phyloP scores from a whole-genome alignment of 768 basidiomycete species.

The Solioccasus polychromus region DNA sequence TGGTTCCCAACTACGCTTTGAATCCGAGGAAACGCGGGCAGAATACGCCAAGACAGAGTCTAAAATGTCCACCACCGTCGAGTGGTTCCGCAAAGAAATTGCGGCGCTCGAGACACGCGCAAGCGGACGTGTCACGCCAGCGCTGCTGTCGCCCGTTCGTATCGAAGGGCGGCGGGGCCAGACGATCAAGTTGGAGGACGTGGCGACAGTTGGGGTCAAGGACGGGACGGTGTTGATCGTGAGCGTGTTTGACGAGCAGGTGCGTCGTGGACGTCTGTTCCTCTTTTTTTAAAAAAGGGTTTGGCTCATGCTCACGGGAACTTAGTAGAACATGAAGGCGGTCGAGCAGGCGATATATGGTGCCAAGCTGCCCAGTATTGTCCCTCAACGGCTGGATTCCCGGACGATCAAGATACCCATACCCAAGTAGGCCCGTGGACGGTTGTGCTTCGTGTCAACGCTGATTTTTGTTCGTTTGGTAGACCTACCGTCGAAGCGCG shows the following conservation, averaged over 20 bases:
- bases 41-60: slow-evolving; percentile 64
- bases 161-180: slow-evolving; percentile 46
- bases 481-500: slow-evolving; percentile 80
- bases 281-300: background rate
- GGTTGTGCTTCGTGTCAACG: background rate
- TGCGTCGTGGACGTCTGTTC: slow-evolving; percentile 34
- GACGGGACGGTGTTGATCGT: slow-evolving; percentile 73
- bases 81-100: slow-evolving; percentile 76
- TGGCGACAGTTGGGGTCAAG: slow-evolving; percentile 78
- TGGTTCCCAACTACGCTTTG: slow-evolving; percentile 61
- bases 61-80: slow-evolving; percentile 63
- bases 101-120: slow-evolving; percentile 70
- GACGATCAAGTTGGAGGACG: slow-evolving; percentile 53
- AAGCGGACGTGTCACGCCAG: slow-evolving; percentile 73
- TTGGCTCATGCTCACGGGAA: slow-evolving; percentile 10
- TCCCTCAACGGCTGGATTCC: slow-evolving; percentile 67
- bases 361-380: slow-evolving; percentile 68
- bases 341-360: slow-evolving; percentile 75
- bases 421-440: slow-evolving; percentile 56
- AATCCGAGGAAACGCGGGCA: slow-evolving; percentile 47
- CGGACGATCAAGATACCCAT: slow-evolving; percentile 78
- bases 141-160: slow-evolving; percentile 64
- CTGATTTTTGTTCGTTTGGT: background rate
- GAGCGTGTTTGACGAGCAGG: slow-evolving; percentile 76
- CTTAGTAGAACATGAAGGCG: slow-evolving; percentile 66